Evolutionary conservation across 2,329 filamentous ascomycete species (phyloP).

Genomic region (Nemania sp.): DNA sequence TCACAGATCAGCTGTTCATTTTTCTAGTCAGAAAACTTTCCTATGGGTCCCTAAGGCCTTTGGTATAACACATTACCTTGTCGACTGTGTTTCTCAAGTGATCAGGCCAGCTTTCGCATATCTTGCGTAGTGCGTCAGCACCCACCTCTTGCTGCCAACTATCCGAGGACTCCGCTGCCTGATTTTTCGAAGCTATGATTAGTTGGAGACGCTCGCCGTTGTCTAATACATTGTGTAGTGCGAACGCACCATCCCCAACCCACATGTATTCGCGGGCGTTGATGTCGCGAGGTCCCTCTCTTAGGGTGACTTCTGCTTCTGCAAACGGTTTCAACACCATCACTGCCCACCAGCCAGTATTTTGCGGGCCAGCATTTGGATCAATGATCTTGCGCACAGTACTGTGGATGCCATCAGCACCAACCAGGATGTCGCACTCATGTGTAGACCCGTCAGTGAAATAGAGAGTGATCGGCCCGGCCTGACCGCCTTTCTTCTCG

Average conservation of each 20-base stretch:
- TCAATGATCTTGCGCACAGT: not conserved
- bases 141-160: slow-evolving; percentile 35
- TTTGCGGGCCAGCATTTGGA: not conserved
- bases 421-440: not conserved
- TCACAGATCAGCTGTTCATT: slow-evolving; percentile 41
- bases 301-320: not conserved
- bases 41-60: no score
- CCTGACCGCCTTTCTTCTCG: not conserved
- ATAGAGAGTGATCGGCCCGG: not conserved
- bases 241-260: not conserved
- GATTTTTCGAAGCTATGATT: slow-evolving; percentile 17
- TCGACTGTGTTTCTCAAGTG: slow-evolving; percentile 39
- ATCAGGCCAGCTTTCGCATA: slow-evolving; percentile 39
- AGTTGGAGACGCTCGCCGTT: slow-evolving; percentile 5
- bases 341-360: not conserved
- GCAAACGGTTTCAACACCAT: not conserved
- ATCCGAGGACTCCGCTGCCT: slow-evolving; percentile 28
- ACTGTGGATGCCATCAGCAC: not conserved
- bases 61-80: not conserved
- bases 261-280: not conserved
- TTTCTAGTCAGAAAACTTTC: no score
- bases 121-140: slow-evolving; percentile 36
- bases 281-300: not conserved
- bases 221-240: slow-evolving; percentile 19
- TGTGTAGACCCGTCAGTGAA: not conserved